Evolutionary conservation across 2,329 filamentous ascomycete genomes (phyloP), one percentile per base, ranked within the genome.

Genomic region (Aspergillus oerlinghausenensis): DNA sequence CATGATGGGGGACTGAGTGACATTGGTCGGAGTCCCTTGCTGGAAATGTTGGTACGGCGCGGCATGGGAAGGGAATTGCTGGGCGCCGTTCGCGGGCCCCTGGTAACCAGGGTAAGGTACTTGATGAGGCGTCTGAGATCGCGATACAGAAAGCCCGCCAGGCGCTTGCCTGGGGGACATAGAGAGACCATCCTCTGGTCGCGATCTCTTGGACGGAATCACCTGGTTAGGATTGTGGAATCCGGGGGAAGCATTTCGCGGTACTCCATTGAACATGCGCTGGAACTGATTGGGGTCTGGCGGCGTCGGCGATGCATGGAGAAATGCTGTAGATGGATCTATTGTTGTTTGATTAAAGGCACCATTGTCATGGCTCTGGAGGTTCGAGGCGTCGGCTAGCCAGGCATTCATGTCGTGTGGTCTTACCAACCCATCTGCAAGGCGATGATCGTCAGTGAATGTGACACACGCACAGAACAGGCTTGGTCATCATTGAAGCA

Each of bases 1-100:
- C 60, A 97, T 92, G 60, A 95, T 93, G 28, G 94, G 94, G 6
- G 94, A 97, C 10, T 93, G 93, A 42, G 91, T 96, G 59, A 90
- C 88, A 73, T 92, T 94, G 51, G 86, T 83, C 3, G 91, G 92
- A 52, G 88, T 87, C 67, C 89, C 88, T 63, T 88, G 85, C 68
- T 91, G 89, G 55, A 96, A 82, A 76, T 96, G 92, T 60, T 90
- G 86, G 71, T 93, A 96, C 55, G 85, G 85, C 58, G 82, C 85
- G 19, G 86, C 85, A 68, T 88, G 87, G 51, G 73, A 71, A 42
- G 75, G 66, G 52, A 85, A 82, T 62, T 83, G 84, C 69, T 84
- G 84, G 67, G 82, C 83, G 50, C 80, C 80, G 72, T 87, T 86
- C 60, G 79, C 77, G 67, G 83, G 84, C 58, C 81, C 82, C 70